Percentiles rank a stretch among this genome's conserved stretches.
Evolutionary conservation across 306 rosid species (phyloP).

Genomic region (Cyamopsis tetragonoloba): DNA sequence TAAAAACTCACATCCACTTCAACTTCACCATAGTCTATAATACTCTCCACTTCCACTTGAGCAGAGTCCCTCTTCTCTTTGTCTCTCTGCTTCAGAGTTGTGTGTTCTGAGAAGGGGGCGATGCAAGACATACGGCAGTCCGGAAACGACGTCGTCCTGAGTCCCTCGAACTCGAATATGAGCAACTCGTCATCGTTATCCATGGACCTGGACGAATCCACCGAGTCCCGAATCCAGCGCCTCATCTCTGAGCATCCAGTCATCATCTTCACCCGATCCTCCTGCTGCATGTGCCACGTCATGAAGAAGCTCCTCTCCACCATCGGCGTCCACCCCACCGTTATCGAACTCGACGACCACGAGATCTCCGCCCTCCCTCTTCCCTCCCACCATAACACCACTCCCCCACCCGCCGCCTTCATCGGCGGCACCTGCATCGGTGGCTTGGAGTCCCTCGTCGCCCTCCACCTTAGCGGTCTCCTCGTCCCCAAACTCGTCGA

Average conservation of each 20-base stretch:
- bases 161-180: conserved; percentile 34
- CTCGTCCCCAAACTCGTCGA: conserved; percentile 75
- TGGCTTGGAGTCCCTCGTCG: conserved; percentile 84
- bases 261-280: conserved; percentile 73
- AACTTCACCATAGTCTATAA: too few species aligned
- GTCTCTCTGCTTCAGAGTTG: neutral
- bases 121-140: conserved; percentile 58
- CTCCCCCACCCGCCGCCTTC: conserved; percentile 57
- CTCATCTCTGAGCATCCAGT: conserved; percentile 90
- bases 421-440: conserved; percentile 84
- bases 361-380: conserved; percentile 65
- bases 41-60: neutral
- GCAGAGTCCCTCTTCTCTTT: neutral
- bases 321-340: conserved; percentile 85
- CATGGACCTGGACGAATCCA: conserved; percentile 77
- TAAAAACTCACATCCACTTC: too few species aligned
- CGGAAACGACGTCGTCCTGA: conserved; percentile 58
- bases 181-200: conserved; percentile 54
- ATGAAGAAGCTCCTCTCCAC: conserved; percentile 85
- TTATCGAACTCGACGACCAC: conserved; percentile 76
- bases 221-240: conserved; percentile 78
- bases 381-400: neutral
- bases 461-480: conserved; percentile 88
- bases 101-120: neutral
- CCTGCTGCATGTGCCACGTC: conserved; percentile 99